These are phyloP conservation scores for Pseudogymnoascus sp. DNA, from an alignment of 2,329 filamentous ascomycete species.

Conservation along the genomic window DNA sequence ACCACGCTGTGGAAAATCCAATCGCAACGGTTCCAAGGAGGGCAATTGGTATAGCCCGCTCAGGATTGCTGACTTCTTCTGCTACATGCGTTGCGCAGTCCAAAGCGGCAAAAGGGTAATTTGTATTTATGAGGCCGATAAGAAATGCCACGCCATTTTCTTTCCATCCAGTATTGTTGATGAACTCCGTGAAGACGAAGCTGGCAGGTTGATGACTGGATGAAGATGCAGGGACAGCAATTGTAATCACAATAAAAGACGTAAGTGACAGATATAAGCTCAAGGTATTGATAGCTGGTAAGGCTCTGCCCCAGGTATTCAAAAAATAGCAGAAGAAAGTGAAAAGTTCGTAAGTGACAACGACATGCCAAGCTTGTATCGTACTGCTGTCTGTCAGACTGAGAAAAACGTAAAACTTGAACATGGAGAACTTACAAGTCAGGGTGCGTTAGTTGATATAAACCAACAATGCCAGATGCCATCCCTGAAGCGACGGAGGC, in stretches of 20 bases:
- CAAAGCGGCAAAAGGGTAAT: constrained; percentile 36
- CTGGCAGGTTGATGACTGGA: constrained; percentile 38
- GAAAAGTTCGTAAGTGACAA: constrained; percentile 33
- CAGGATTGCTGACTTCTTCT: constrained; percentile 30
- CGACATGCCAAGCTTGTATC: constrained; percentile 37
- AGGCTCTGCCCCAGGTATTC: constrained; percentile 36
- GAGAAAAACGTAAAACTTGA: not conserved
- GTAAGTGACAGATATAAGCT: constrained; percentile 34
- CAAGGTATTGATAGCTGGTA: constrained; percentile 26
- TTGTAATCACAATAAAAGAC: constrained; percentile 36
- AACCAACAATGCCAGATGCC: constrained; percentile 43
- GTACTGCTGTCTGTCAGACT: constrained; percentile 18
- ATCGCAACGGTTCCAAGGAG: constrained; percentile 32
- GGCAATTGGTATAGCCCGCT: constrained; percentile 27
- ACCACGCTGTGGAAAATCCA: constrained; percentile 37
- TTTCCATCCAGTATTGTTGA: constrained; percentile 42
- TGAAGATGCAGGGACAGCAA: constrained; percentile 37
- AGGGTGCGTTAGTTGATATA: constrained; percentile 46
- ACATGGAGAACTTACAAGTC: constrained; percentile 39
- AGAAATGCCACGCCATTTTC: constrained; percentile 38
- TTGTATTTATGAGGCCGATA: constrained; percentile 35
- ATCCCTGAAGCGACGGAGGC: constrained; percentile 46
- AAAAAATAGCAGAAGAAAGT: constrained; percentile 35
- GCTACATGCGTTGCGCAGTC: constrained; percentile 40
- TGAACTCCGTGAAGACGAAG: constrained; percentile 50